Conservation (phyloP, 2,329 filamentous ascomycete species). For the Fusarium concolor region DNA sequence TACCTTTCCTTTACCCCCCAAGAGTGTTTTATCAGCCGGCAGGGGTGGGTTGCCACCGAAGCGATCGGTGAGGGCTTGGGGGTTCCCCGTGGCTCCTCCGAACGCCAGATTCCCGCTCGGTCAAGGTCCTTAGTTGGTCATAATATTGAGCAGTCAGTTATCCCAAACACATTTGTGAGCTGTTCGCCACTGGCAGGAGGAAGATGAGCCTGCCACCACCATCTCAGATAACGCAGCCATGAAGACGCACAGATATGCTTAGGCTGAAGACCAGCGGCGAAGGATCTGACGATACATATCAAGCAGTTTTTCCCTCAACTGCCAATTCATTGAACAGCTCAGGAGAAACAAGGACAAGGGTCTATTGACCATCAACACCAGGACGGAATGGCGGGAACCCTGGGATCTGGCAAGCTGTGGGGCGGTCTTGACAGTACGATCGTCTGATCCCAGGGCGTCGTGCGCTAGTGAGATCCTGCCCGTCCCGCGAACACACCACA, state of each 20-base stretch:
- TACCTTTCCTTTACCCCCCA: neutral
- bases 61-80: conserved; percentile 43
- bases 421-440: conserved; percentile 45
- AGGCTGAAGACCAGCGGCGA: conserved; percentile 34
- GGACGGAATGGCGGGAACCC: conserved; percentile 45
- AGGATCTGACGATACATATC: conserved; percentile 21
- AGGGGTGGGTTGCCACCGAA: conserved; percentile 40
- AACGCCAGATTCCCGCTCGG: conserved; percentile 34
- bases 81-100: conserved; percentile 29
- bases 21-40: conserved; percentile 18
- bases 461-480: conserved; percentile 48
- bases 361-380: conserved; percentile 26
- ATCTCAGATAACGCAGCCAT: conserved; percentile 6
- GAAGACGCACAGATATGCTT: conserved; percentile 13
- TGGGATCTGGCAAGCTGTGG: conserved; percentile 47
- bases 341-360: conserved; percentile 40
- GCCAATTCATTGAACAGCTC: conserved; percentile 15
- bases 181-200: conserved; percentile 28
- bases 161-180: conserved; percentile 32
- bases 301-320: neutral
- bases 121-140: conserved; percentile 29
- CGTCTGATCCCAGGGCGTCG: conserved; percentile 46
- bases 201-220: conserved; percentile 1
- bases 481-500: conserved; percentile 47
- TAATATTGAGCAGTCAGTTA: conserved; percentile 35